Percentiles rank a stretch among this genome's conserved stretches.
phyloP scores from a whole-genome alignment of 1,284 basidiomycete species.

The Acaromyces ingoldii region DNA sequence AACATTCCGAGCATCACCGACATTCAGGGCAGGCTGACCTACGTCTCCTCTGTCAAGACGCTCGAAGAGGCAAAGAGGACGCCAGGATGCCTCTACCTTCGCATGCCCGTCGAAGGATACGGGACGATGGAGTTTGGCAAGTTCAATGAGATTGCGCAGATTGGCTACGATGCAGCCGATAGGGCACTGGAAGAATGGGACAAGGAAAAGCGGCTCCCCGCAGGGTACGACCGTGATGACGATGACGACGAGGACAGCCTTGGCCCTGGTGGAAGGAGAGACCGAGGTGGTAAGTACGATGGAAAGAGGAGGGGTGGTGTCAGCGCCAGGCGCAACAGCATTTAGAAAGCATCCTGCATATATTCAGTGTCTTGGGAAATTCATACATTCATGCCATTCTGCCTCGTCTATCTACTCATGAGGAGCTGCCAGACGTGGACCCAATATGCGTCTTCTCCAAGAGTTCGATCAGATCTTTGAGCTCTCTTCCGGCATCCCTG shows the following conservation, averaged over 20 bases:
- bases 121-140: conserved; percentile 53
- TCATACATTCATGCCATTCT: too few species aligned
- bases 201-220: conserved; percentile 73
- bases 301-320: conserved; percentile 20
- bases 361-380: too few species aligned
- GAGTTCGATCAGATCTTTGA: too few species aligned
- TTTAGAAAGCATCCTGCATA: too few species aligned
- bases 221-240: conserved; percentile 57
- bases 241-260: too few species aligned
- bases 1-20: conserved; percentile 89
- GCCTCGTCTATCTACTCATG: too few species aligned
- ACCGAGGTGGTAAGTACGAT: too few species aligned
- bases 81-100: conserved; percentile 82
- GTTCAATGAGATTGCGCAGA: conserved; percentile 63
- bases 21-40: conserved; percentile 89
- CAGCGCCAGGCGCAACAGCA: conserved; percentile 29
- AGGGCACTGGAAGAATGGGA: conserved; percentile 73
- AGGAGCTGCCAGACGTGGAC: too few species aligned
- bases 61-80: conserved; percentile 88
- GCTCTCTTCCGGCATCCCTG: too few species aligned
- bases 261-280: conserved; percentile 13
- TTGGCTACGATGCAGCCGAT: conserved; percentile 73
- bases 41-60: conserved; percentile 91
- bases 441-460: too few species aligned
- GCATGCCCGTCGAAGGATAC: conserved; percentile 71